Evolutionary conservation across 169 alveolate genomes (phyloP).

Genomic region (Prorocentrum cordatum): DNA sequence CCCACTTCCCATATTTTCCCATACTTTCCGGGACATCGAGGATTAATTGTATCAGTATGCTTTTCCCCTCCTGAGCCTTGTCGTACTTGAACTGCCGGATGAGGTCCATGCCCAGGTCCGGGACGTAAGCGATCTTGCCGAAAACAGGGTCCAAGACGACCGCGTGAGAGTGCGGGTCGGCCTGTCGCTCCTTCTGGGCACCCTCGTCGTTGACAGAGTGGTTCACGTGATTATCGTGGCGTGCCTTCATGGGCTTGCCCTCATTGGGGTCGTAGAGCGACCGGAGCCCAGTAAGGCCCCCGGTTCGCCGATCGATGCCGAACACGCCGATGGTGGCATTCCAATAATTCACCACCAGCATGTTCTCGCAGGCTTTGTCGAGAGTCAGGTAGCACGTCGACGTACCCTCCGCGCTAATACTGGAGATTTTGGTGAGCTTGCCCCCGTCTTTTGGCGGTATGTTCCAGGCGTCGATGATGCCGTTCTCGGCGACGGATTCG

Average conservation of each 20-base stretch:
- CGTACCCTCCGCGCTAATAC: slow-evolving; percentile 6
- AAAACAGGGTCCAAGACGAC: no score
- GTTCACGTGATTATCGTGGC: no score
- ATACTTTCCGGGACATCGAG: no score
- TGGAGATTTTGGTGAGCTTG: slow-evolving; percentile 8
- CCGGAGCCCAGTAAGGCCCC: not conserved
- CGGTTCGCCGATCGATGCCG: not conserved
- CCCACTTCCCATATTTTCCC: no score
- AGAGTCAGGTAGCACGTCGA: slow-evolving; percentile 45
- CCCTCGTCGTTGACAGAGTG: no score
- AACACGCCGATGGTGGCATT: slow-evolving; percentile 54
- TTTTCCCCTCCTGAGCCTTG: no score
- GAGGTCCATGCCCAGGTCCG: slow-evolving; percentile 48
- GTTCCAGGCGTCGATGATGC: slow-evolving; percentile 32
- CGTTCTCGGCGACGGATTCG: slow-evolving; percentile 49
- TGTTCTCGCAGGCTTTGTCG: slow-evolving; percentile 30
- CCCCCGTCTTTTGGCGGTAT: not conserved
- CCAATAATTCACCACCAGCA: slow-evolving; percentile 56
- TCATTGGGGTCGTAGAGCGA: slow-evolving; percentile 43
- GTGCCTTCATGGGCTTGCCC: slow-evolving; percentile 41
- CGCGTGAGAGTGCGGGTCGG: no score
- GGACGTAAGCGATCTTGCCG: slow-evolving; percentile 35
- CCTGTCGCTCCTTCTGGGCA: no score
- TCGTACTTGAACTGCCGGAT: slow-evolving; percentile 52
- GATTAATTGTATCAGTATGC: no score